Base-by-base conservation (phyloP, 108 stramenopile species). In the Cyclotella baltica region DNA sequence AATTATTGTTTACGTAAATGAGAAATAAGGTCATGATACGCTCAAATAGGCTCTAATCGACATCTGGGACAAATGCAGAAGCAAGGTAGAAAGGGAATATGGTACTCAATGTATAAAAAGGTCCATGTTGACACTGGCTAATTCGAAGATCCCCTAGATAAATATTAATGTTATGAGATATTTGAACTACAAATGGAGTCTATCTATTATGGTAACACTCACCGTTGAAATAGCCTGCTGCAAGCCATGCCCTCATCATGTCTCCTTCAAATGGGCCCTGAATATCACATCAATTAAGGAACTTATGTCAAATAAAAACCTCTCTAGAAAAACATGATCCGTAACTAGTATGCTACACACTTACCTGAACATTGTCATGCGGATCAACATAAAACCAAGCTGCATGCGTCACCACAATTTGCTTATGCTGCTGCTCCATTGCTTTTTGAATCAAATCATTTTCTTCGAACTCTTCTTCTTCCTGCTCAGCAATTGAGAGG, bases 181-280 rank as follows among this genome's bases (percentile, higher is more conserved):
- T n/a, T n/a, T n/a, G n/a, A n/a, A n/a, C n/a, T n/a, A n/a, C n/a
- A n/a, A n/a, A n/a, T n/a, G n/a, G n/a, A n/a, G n/a, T n/a, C n/a
- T n/a, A n/a, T n/a, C n/a, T n/a, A n/a, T n/a, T n/a, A n/a, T n/a
- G n/a, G n/a, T n/a, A n/a, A 11, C 11, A 34, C 59, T 61, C 59
- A 61, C 59, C 59, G 33, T 61, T 61, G 33, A 61, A 61, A 15
- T 61, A 61, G 11, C 59, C 59, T 34, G 59, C 59, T 61, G 59
- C 59, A 13, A 61, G 33, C 59, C 59, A 61, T 61, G 30, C 31
- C n/a, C 59, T 61, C 59, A 61, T 61, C 6, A 61, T 61, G 31
- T 61, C 59, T 20, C 20, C 20, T 13, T 33, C 6, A 33, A 61
- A 61, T 33, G 59, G 59, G 15, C 59, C 59, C 59, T 61, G 59